Evolutionary conservation across 2,329 filamentous ascomycete species (phyloP), one percentile per base, ranked within the genome.

Genomic region (Cladophialophora immunda): DNA sequence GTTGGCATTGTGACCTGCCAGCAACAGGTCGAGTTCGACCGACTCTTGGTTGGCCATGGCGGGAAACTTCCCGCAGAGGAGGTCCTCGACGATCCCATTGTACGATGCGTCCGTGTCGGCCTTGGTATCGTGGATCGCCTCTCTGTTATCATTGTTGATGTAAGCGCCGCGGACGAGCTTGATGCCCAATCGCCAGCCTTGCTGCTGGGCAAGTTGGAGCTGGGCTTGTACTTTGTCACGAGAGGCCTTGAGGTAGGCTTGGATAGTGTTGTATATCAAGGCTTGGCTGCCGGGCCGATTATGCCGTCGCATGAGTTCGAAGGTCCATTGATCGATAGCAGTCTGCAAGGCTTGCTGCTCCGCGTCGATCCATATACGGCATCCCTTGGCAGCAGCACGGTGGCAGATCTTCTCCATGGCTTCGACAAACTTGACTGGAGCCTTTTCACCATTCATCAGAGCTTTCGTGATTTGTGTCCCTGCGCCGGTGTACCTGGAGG

Each of bases 1-100:
- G 55, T 81, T 78, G 13, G 81, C 79, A 76, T 89, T 89, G 79
- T 89, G 87, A 0, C 86, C 87, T 50, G 87, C 86, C 60, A 89
- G 82, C 63, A 89, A 81, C 32, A 88, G 79, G 66, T 85, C 81
- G 47, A 86, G 78, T 9, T 78, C 72, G 0, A 79, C 78, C 2
- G 80, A 71, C n/a, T 80, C 22, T 25, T 45, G 72, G 27, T 75
- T 78, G 73, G 81, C 82, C 58, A 74, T 61, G n/a, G 66, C 68
- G 0, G 74, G 69, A 53, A 77, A 74, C 45, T 80, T 73, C 36
- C 81, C 79, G 45, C 80, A 82, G 19, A 89, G 79, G 2, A 89
- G 81, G 27, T 84, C 82, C 54, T 82, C 79, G 11, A 85, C 83
- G 34, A 87, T 81, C n/a, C 79, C 80, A 70, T 90, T 85, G 75